A percentile compares a stretch with the other conserved stretches of the same genome.
Evolutionary conservation across 306 rosid species (phyloP).

Genomic region (Ammopiptanthus mongolicus): DNA sequence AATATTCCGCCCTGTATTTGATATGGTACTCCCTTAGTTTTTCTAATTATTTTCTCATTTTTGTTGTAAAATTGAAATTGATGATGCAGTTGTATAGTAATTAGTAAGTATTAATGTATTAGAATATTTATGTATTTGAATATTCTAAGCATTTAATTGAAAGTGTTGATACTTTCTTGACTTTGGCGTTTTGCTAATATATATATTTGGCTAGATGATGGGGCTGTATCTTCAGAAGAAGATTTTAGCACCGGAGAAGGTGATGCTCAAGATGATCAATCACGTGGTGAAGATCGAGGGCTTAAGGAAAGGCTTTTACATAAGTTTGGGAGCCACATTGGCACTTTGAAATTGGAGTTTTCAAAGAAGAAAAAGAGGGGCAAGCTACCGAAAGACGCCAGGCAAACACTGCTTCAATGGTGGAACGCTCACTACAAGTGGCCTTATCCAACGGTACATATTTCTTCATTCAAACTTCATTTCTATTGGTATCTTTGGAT

Average conservation of each 20-base stretch:
- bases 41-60: neutral
- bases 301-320: slow-evolving; percentile 83
- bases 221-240: slow-evolving; percentile 69
- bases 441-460: slow-evolving; percentile 94
- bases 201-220: slow-evolving; percentile 54
- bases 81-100: too few species aligned
- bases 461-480: too few species aligned
- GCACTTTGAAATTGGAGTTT: slow-evolving; percentile 72
- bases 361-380: slow-evolving; percentile 93
- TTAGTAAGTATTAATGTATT: too few species aligned
- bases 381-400: slow-evolving; percentile 88
- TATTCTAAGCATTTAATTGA: too few species aligned
- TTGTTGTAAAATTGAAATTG: neutral
- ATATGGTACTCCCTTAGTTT: neutral
- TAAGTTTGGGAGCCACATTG: slow-evolving; percentile 76
- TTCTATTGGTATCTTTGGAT: too few species aligned
- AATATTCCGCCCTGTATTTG: neutral
- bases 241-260: slow-evolving; percentile 67
- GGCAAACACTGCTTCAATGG: slow-evolving; percentile 78
- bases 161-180: neutral
- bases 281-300: slow-evolving; percentile 57
- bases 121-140: too few species aligned
- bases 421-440: slow-evolving; percentile 85
- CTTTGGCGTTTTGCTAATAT: neutral
- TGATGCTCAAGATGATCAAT: slow-evolving; percentile 54